Evolutionary conservation across 345 rosid species (phyloP).

Genomic region (Trapa incisa): DNA sequence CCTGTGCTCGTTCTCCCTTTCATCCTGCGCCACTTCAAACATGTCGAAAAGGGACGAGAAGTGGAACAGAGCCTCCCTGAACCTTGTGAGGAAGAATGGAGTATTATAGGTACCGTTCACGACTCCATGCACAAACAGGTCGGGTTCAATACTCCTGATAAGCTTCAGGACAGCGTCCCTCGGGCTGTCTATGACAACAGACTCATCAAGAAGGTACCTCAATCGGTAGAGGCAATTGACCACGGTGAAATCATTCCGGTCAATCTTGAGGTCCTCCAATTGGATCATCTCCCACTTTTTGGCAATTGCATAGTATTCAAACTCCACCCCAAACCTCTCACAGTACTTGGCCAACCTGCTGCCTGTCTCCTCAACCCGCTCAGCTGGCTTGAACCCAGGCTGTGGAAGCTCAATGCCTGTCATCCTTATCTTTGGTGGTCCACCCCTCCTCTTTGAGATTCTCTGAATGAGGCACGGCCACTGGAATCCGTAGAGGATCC

Average conservation of each 20-base stretch:
- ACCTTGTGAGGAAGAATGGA: slow-evolving; percentile 55
- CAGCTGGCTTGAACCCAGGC: slow-evolving; percentile 60
- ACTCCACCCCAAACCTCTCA: slow-evolving; percentile 45
- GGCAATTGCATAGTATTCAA: slow-evolving; percentile 47
- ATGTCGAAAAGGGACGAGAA: slow-evolving; percentile 60
- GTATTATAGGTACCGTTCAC: slow-evolving; percentile 50
- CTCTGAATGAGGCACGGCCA: slow-evolving; percentile 76
- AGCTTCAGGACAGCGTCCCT: slow-evolving; percentile 52
- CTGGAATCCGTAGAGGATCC: slow-evolving; percentile 69
- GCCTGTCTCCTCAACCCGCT: slow-evolving; percentile 63
- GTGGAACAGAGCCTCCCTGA: slow-evolving; percentile 56
- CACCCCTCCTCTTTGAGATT: slow-evolving; percentile 24
- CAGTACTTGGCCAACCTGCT: slow-evolving; percentile 42
- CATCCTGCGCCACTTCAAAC: slow-evolving; percentile 30
- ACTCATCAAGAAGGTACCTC: slow-evolving; percentile 54
- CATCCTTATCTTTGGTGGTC: slow-evolving; percentile 53
- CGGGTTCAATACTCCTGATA: slow-evolving; percentile 43
- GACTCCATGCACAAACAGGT: slow-evolving; percentile 50
- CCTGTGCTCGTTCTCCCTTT: slow-evolving; percentile 41
- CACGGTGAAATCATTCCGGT: slow-evolving; percentile 37
- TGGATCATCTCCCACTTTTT: slow-evolving; percentile 62
- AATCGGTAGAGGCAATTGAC: slow-evolving; percentile 49
- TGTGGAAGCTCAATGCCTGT: slow-evolving; percentile 78
- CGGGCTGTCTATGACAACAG: slow-evolving; percentile 33
- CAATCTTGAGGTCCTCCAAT: slow-evolving; percentile 48